These are phyloP conservation scores for Ormosia emarginata DNA, from an alignment of 306 rosid species.

Conservation along the genomic window DNA sequence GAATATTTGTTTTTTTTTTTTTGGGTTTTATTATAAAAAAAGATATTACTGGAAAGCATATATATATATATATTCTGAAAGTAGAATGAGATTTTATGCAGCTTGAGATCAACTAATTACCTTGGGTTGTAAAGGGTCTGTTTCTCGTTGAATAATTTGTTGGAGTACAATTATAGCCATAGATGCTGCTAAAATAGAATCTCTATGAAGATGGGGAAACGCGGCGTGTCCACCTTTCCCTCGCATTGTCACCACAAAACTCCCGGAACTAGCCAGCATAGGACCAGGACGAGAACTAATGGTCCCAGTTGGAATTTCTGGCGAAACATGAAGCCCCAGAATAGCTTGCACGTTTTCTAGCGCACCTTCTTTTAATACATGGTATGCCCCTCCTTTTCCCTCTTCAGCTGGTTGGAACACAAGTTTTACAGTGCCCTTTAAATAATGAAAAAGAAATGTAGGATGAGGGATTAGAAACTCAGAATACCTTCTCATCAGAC, in stretches of 20 bases:
- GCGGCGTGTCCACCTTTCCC: slow-evolving; percentile 4
- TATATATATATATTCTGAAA: too few species aligned
- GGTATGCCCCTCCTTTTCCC: slow-evolving; percentile 53
- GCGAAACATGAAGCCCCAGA: slow-evolving; percentile 46
- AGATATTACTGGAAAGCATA: too few species aligned
- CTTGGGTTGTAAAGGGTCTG: slow-evolving; percentile 46
- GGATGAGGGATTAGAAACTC: too few species aligned
- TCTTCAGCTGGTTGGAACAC: slow-evolving; percentile 66
- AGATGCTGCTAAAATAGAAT: slow-evolving; percentile 40
- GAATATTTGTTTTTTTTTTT: too few species aligned
- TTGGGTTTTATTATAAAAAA: too few species aligned
- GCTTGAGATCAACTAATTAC: background rate
- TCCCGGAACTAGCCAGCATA: slow-evolving; percentile 36
- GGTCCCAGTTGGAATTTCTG: slow-evolving; percentile 30
- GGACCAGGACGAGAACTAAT: slow-evolving; percentile 55
- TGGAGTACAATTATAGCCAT: slow-evolving; percentile 45
- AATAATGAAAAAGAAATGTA: too few species aligned
- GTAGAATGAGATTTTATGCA: too few species aligned
- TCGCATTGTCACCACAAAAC: slow-evolving; percentile 38
- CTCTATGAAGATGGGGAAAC: slow-evolving; percentile 30
- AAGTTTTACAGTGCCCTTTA: slow-evolving; percentile 60
- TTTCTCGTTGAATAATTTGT: slow-evolving; percentile 56
- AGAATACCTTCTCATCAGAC: too few species aligned
- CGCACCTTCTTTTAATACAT: slow-evolving; percentile 51
- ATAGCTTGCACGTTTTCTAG: slow-evolving; percentile 47